A percentile compares a stretch with the other conserved stretches of the same genome.
These are phyloP conservation scores for Trichoderma arundinaceum DNA, from an alignment of 2,329 filamentous ascomycete species.

Conservation along the genomic window DNA sequence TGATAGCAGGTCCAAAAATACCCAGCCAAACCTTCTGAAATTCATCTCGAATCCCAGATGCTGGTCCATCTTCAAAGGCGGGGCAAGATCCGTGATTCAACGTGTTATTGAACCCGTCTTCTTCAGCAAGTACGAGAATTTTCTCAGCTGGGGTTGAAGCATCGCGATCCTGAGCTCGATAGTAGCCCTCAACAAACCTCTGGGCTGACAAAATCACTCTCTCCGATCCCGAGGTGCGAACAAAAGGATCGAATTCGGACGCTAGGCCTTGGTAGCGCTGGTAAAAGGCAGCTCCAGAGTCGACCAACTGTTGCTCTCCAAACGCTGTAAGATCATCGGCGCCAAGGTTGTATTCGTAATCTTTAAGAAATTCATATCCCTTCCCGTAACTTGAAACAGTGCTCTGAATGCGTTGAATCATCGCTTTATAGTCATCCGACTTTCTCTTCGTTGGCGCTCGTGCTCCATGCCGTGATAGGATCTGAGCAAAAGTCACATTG, in stretches of 20 bases:
- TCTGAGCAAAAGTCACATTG: slow-evolving; percentile 76
- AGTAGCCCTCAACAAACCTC: slow-evolving; percentile 78
- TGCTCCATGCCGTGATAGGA: slow-evolving; percentile 84
- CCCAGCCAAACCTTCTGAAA: slow-evolving; percentile 64
- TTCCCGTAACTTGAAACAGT: slow-evolving; percentile 61
- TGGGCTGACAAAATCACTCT: slow-evolving; percentile 76
- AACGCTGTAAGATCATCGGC: slow-evolving; percentile 71
- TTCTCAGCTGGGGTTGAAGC: slow-evolving; percentile 54
- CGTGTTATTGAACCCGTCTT: slow-evolving; percentile 74
- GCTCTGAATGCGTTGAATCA: slow-evolving; percentile 70
- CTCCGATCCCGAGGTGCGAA: slow-evolving; percentile 71
- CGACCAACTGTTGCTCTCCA: slow-evolving; percentile 70
- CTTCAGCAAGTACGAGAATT: slow-evolving; percentile 74
- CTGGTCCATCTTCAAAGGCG: slow-evolving; percentile 67
- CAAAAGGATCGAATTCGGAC: slow-evolving; percentile 64
- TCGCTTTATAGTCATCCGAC: slow-evolving; percentile 64
- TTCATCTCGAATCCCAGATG: slow-evolving; percentile 53
- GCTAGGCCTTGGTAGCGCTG: slow-evolving; percentile 71
- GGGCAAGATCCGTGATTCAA: slow-evolving; percentile 76
- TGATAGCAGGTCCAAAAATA: slow-evolving; percentile 70
- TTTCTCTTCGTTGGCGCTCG: slow-evolving; percentile 78
- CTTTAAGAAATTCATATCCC: slow-evolving; percentile 71
- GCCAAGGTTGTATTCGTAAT: slow-evolving; percentile 74
- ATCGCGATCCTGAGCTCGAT: slow-evolving; percentile 50
- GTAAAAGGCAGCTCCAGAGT: slow-evolving; percentile 79